Evolutionary conservation across 345 rosid genomes (phyloP), one percentile per base, ranked within the genome.

Genomic region (Gossypium sturtianum): DNA sequence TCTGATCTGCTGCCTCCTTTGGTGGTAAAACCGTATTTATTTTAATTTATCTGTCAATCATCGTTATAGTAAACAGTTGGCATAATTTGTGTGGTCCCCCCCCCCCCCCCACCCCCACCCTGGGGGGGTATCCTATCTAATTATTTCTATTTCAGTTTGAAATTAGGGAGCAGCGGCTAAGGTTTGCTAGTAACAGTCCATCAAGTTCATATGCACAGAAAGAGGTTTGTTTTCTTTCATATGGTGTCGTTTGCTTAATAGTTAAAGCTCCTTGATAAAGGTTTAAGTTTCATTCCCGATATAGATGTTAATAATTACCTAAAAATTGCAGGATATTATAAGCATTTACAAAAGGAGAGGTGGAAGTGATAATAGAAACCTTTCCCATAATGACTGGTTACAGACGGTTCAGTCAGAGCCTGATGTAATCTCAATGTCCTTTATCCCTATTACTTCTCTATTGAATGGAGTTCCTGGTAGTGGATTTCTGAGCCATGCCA

Each of bases 401-500:
- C 91, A 90, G 74, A 91, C 93, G 8, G 99, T 95, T 75, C 98
- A 91, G 84, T 68, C 61, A 45, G 94, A 93, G 82, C 98, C 99
- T 52, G 98, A 95, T 82, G 94, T 89, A 66, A 87, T 93, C 76
- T 88, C 99, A 0, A 88, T 95, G 98, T 84, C 97, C 47, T 93
- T 95, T 60, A 88, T 93, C 65, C 99, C 99, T 12, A 88, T 93
- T 57, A 90, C 99, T 57, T 95, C 99, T 56, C 80, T 95, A 70
- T 85, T 95, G 83, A 91, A 87, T 82, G 99, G 98, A 82, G 91
- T 93, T 12, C 93, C 93, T 1, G 99, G 99, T 74, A 85, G 92
- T 75, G 98, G 98, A 76, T 95, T 93, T 86, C 79, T 93, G 82
- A 90, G 93, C 88, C 98, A 93, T 82, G 98, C 99, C 73, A 95